Evolutionary conservation across 495 filamentous ascomycete species (phyloP), one percentile per base, ranked within the genome.

Genomic region (Margaritispora aquatica): DNA sequence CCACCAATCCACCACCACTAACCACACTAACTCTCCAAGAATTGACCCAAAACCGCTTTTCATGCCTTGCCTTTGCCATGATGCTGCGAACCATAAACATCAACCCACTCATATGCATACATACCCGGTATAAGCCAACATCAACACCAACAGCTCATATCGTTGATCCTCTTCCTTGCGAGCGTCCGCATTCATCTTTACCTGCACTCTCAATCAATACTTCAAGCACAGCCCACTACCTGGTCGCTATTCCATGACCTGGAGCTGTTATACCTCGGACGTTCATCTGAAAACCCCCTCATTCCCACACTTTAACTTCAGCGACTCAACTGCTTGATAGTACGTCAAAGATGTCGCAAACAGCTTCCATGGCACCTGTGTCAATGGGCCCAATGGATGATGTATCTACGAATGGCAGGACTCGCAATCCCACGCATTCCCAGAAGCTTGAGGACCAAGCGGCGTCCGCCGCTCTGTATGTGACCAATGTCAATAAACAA

Each of bases 391-490:
- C 54, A 34, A 55, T 58, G 20, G 58, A 58, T 38, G 46, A 58
- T 29, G 51, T 41, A 36, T n/a, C 3, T 44, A 44, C 17, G 38
- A 44, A 44, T 44, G 38, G 38, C 38, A 44, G 19, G 38, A 9
- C 7, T 44, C 22, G 19, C 19, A 36, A 53, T 0, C 34, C 27
- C 9, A 26, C 38, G 2, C 19, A 49, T 2, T 62, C 63, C 20
- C 10, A 41, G 26, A 68, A 60, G 34, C 63, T 68, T 20, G 66
- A 65, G 52, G 60, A 65, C 36, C 69, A 74, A 34, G 75, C 75
- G 11, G 74, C 76, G 15, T 69, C 57, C 0, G 72, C 76, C 22
- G 77, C 75, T 9, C 63, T 79, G 24, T 73, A 75, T 59, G 68
- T 59, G 31, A 70, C 67, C 10, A 62, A 73, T 58, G 67, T 55